These are phyloP conservation scores for Marsdenia floribunda DNA, from an alignment of 257 asterid genomes.

Conservation along the genomic window DNA sequence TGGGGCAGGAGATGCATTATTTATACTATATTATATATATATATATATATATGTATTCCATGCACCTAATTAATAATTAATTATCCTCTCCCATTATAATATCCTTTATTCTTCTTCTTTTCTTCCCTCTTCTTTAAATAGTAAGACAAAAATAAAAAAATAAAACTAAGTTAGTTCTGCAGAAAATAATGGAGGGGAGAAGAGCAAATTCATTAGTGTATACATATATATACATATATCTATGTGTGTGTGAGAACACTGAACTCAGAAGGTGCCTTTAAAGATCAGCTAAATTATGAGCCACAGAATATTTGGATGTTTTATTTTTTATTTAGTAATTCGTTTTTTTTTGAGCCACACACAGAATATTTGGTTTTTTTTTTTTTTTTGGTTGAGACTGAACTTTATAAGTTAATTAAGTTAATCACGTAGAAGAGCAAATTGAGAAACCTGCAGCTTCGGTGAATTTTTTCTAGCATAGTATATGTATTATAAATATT, in stretches of 20 bases:
- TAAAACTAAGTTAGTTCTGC: background rate
- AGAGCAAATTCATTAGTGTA: background rate
- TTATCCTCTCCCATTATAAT: background rate
- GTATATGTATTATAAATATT: too few relatives aligned
- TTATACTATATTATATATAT: background rate
- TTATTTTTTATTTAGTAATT: too few relatives aligned
- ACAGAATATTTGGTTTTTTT: background rate
- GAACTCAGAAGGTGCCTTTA: background rate
- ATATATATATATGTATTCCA: too few relatives aligned
- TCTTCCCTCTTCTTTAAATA: background rate
- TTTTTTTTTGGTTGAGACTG: constrained; percentile 12
- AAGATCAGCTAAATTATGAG: constrained; percentile 10
- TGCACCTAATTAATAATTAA: too few relatives aligned
- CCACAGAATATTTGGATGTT: constrained; percentile 25
- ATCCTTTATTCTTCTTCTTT: too few relatives aligned
- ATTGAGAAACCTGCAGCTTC: background rate
- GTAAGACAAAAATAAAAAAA: background rate
- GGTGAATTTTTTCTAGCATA: background rate
- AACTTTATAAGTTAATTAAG: background rate
- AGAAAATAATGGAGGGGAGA: background rate
- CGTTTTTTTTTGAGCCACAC: background rate
- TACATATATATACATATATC: too few relatives aligned
- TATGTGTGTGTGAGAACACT: background rate
- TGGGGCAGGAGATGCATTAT: background rate
- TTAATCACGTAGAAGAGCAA: background rate